A percentile compares a stretch with the other conserved stretches of the same genome.
These are phyloP conservation scores for Plicaturopsis crispa DNA, from an alignment of 768 basidiomycete genomes.

Conservation along the genomic window DNA sequence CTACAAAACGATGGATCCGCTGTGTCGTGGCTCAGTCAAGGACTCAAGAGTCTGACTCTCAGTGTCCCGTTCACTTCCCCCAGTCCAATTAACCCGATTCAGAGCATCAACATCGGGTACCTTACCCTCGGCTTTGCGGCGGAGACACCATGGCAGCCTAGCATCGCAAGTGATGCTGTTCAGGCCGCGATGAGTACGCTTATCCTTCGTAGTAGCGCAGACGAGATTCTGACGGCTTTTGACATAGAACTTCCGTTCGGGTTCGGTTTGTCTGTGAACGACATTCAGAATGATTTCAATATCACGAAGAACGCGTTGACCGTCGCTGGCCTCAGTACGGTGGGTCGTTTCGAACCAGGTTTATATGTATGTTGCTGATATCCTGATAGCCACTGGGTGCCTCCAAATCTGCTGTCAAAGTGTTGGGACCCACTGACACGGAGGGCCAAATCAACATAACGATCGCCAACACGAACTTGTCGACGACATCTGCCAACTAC, in stretches of 20 bases:
- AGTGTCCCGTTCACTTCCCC: conserved; percentile 53
- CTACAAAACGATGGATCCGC: conserved; percentile 44
- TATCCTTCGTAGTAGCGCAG: not conserved
- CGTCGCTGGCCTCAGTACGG: conserved; percentile 56
- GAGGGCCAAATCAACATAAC: conserved; percentile 58
- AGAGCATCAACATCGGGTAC: conserved; percentile 53
- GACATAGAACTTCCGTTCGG: conserved; percentile 64
- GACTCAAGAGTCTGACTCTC: conserved; percentile 48
- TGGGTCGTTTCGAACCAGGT: conserved; percentile 15
- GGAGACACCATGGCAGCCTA: conserved; percentile 48
- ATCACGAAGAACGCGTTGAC: conserved; percentile 44
- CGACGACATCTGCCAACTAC: conserved; percentile 39
- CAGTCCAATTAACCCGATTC: conserved; percentile 53
- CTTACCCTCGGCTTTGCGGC: conserved; percentile 50
- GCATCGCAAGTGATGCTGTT: conserved; percentile 49
- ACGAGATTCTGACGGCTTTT: not conserved
- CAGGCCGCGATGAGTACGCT: conserved; percentile 46
- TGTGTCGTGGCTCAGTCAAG: conserved; percentile 63
- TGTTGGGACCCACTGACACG: conserved; percentile 46
- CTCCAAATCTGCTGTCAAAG: conserved; percentile 51
- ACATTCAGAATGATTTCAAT: conserved; percentile 61
- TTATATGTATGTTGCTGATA: conserved; percentile 1
- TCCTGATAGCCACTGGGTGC: conserved; percentile 47
- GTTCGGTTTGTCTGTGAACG: conserved; percentile 46
- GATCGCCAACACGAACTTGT: conserved; percentile 45